phyloP scores from a whole-genome alignment of 1,284 basidiomycete genomes.

The Ustilago cynodontis region DNA sequence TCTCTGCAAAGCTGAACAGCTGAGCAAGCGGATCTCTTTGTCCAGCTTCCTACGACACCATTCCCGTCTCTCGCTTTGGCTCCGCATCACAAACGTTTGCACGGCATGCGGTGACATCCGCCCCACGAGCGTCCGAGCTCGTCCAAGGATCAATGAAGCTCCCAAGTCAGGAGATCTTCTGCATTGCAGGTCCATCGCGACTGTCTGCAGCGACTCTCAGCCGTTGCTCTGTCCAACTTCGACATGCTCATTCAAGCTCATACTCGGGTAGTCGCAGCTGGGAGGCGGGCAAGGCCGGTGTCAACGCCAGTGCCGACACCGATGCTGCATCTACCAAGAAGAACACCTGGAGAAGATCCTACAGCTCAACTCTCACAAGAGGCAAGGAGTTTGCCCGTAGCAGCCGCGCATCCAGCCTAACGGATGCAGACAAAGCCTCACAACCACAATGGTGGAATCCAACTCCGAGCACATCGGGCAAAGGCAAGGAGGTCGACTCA shows the following conservation, averaged over 20 bases:
- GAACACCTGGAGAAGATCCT: neutral
- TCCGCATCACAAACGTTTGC: conserved; percentile 27
- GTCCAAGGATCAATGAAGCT: neutral
- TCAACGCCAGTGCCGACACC: neutral
- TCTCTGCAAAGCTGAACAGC: conserved; percentile 36
- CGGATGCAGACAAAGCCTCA: conserved; percentile 1
- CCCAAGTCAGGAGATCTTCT: conserved; percentile 19
- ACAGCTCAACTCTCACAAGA: conserved; percentile 16
- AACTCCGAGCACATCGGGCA: neutral
- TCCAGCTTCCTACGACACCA: conserved; percentile 19
- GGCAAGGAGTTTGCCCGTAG: conserved; percentile 8
- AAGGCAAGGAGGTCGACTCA: neutral
- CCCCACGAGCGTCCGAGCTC: conserved; percentile 24
- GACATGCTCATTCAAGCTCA: conserved; percentile 36
- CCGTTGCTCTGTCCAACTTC: neutral
- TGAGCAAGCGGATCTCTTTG: conserved; percentile 32
- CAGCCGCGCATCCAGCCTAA: neutral
- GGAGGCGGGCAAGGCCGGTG: conserved; percentile 12
- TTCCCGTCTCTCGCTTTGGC: conserved; percentile 34
- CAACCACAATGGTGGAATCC: conserved; percentile 31
- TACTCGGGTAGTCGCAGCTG: conserved; percentile 12
- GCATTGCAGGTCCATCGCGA: conserved; percentile 41
- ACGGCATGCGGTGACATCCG: conserved; percentile 39
- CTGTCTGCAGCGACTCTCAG: conserved; percentile 4
- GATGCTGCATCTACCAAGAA: conserved; percentile 1